A percentile compares a stretch with the other conserved stretches of the same genome.
Evolutionary conservation across 1,284 basidiomycete genomes (phyloP).

Genomic region (Ustilago xerochloae): DNA sequence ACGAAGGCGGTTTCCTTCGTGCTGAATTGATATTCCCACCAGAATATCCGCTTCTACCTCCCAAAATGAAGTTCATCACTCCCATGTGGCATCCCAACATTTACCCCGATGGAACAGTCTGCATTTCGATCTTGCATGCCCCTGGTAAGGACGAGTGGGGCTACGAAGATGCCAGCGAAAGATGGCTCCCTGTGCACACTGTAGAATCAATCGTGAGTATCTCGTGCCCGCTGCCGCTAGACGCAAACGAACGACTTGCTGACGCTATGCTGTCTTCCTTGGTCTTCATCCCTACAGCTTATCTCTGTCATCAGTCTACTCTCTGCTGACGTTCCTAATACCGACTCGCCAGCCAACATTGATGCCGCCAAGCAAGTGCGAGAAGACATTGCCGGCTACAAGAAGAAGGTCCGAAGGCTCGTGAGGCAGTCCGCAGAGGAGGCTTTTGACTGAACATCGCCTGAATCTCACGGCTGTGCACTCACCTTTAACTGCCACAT

Average conservation of each 20-base stretch:
- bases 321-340: conserved; percentile 89
- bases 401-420: conserved; percentile 65
- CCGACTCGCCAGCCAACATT: conserved; percentile 95
- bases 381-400: conserved; percentile 64
- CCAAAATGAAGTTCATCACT: conserved; percentile 94
- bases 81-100: conserved; percentile 99
- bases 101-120: conserved; percentile 88
- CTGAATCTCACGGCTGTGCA: too few species aligned
- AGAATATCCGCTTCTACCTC: conserved; percentile 85
- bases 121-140: conserved; percentile 97
- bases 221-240: not conserved
- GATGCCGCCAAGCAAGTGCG: conserved; percentile 75
- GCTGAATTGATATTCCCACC: conserved; percentile 66
- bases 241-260: not conserved
- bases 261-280: not conserved
- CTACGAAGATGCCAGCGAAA: conserved; percentile 95
- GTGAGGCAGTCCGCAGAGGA: conserved; percentile 66
- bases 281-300: conserved; percentile 73
- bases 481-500: too few species aligned
- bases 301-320: conserved; percentile 95
- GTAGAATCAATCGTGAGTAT: conserved; percentile 92
- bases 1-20: conserved; percentile 67
- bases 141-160: conserved; percentile 98
- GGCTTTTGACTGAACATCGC: conserved; percentile 41
- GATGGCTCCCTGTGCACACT: conserved; percentile 97